A percentile compares a stretch with the other conserved stretches of the same genome.
Conservation (phyloP, 1,139 yeast genomes). For the Zhuliangozyma blackwelliae region DNA sequence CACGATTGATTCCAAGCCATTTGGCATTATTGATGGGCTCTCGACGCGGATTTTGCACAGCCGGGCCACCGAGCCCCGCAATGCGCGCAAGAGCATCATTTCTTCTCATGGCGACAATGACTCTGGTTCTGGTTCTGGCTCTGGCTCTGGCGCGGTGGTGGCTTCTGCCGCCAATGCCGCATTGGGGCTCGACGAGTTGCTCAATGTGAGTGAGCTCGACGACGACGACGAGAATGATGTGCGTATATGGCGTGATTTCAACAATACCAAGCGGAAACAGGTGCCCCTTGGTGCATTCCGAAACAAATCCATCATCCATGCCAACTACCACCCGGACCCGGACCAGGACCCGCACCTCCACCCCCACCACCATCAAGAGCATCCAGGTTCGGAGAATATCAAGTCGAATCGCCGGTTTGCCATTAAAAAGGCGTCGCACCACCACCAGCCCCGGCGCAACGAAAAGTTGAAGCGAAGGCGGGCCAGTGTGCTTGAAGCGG, state of each 20-base stretch:
- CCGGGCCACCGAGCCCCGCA: conserved; percentile 4
- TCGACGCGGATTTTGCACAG: conserved; percentile 68
- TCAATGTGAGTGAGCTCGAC: conserved; percentile 85
- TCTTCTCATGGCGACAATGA: too few relatives aligned
- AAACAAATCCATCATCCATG: conserved; percentile 57
- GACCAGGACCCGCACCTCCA: conserved; percentile 9
- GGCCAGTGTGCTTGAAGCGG: conserved; percentile 67
- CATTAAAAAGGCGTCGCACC: conserved; percentile 4
- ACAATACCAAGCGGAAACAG: conserved; percentile 47
- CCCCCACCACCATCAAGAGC: conserved; percentile 12
- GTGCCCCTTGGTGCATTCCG: conserved; percentile 89
- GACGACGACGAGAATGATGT: conserved; percentile 63
- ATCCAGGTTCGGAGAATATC: conserved; percentile 12
- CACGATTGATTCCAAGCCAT: conserved; percentile 73
- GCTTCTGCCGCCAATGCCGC: conserved; percentile 44
- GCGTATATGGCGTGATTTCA: conserved; percentile 50
- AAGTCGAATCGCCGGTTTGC: conserved; percentile 18
- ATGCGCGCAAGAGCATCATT: not conserved
- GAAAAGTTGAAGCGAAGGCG: conserved; percentile 41
- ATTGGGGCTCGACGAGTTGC: conserved; percentile 75
- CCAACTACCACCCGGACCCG: conserved; percentile 14
- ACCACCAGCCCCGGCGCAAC: conserved; percentile 2
- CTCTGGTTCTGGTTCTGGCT: too few relatives aligned
- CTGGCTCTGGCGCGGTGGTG: too few relatives aligned
- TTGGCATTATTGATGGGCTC: conserved; percentile 90